A percentile compares a stretch with the other conserved stretches of the same genome.
Evolutionary conservation across 345 rosid species (phyloP).

Genomic region (Raphanus raphanistrum): DNA sequence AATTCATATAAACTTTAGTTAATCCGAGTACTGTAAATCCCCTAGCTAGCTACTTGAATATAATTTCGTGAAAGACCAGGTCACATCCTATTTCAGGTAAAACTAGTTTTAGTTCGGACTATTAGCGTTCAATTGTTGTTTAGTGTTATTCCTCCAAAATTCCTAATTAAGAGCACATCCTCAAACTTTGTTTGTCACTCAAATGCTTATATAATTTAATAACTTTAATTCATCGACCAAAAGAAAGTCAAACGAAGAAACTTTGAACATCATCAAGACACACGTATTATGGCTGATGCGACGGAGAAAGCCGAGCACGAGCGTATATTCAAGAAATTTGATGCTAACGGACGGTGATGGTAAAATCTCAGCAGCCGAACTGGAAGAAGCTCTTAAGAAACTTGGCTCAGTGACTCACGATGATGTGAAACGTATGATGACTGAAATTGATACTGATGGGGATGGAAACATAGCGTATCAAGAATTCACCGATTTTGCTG

Average conservation of each 20-base stretch:
- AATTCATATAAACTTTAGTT: background rate
- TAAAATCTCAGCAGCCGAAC: slow-evolving; percentile 67
- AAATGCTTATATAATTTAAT: slow-evolving; percentile 12
- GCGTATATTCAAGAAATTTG: slow-evolving; percentile 76
- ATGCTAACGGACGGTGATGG: slow-evolving; percentile 83
- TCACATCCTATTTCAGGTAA: slow-evolving; percentile 18
- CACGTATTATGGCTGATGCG: slow-evolving; percentile 54
- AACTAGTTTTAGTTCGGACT: slow-evolving; percentile 1
- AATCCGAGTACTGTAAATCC: background rate
- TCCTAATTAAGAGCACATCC: slow-evolving; percentile 30
- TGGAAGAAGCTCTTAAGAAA: slow-evolving; percentile 63
- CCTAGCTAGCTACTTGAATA: slow-evolving; percentile 13
- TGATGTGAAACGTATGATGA: slow-evolving; percentile 75
- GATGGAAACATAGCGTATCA: slow-evolving; percentile 70
- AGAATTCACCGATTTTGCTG: slow-evolving; percentile 69
- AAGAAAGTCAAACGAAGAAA: background rate
- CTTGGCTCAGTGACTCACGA: slow-evolving; percentile 60
- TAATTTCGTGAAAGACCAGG: slow-evolving; percentile 15
- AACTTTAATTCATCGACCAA: background rate
- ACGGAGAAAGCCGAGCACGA: slow-evolving; percentile 58
- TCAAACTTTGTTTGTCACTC: slow-evolving; percentile 9
- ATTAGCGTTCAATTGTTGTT: slow-evolving; percentile 18
- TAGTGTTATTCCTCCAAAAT: slow-evolving; percentile 25
- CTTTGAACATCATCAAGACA: background rate
- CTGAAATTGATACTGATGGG: slow-evolving; percentile 84